Conservation (phyloP, 345 rosid species). For the Stellera chamaejasme region DNA sequence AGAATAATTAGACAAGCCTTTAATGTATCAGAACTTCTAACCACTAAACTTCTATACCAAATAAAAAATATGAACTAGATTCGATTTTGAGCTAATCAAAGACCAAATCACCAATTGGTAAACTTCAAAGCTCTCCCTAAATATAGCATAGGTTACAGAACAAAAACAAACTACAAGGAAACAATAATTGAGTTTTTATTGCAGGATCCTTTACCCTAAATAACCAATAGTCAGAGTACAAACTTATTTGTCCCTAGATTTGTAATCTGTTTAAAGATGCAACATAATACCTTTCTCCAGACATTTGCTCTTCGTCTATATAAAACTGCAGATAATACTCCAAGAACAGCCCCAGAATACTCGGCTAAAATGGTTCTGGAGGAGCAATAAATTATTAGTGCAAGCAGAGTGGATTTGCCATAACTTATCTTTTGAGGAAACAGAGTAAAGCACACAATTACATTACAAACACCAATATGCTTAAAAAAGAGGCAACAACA, state of each 20-base stretch:
- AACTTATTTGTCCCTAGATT: neutral
- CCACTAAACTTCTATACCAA: too few relatives aligned
- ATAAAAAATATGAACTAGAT: too few relatives aligned
- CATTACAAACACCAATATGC: too few relatives aligned
- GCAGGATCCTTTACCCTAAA: neutral
- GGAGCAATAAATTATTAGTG: neutral
- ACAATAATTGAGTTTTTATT: neutral
- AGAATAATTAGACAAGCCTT: neutral
- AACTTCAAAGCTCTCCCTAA: too few relatives aligned
- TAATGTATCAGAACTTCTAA: too few relatives aligned
- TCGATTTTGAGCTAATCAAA: too few relatives aligned
- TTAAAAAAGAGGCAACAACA: too few relatives aligned
- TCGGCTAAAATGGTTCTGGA: constrained; percentile 81
- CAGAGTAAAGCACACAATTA: too few relatives aligned
- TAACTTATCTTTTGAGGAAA: too few relatives aligned
- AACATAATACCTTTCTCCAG: constrained; percentile 75
- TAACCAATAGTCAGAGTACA: neutral
- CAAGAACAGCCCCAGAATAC: constrained; percentile 98
- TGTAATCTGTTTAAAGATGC: constrained; percentile 3
- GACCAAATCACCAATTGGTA: too few relatives aligned
- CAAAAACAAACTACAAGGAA: neutral
- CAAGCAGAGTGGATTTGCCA: too few relatives aligned
- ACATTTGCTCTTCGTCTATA: constrained; percentile 69
- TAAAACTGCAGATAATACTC: constrained; percentile 83
- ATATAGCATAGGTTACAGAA: neutral